Conservation (phyloP, 1,284 basidiomycete genomes). For the Phenoliferia sp. region DNA sequence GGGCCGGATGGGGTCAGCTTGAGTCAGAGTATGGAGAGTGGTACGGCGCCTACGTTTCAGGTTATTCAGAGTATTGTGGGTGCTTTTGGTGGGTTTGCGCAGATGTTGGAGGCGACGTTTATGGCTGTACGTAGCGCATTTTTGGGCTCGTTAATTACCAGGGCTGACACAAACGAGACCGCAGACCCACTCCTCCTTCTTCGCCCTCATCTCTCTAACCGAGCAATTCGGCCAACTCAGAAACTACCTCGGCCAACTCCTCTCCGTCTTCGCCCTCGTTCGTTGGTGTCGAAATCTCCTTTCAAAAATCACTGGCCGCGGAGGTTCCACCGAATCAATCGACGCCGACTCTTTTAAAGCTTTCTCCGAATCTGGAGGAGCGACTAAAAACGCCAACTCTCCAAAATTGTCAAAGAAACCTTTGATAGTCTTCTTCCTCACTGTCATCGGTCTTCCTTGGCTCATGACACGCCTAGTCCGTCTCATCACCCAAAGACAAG, state of each 20-base stretch:
- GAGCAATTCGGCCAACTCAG: constrained; percentile 82
- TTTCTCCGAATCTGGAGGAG: constrained; percentile 26
- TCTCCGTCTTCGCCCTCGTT: constrained; percentile 83
- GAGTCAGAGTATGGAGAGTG: constrained; percentile 42
- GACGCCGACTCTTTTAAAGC: constrained; percentile 31
- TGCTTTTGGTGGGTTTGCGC: constrained; percentile 91
- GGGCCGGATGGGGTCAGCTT: constrained; percentile 75
- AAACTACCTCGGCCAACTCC: constrained; percentile 86
- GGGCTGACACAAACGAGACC: not conserved
- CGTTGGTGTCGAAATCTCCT: constrained; percentile 65
- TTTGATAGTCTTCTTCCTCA: constrained; percentile 87
- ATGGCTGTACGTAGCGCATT: constrained; percentile 57
- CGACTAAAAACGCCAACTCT: not conserved
- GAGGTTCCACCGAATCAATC: constrained; percentile 7
- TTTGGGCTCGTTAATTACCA: constrained; percentile 7
- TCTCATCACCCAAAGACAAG: constrained; percentile 62
- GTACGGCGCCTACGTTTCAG: constrained; percentile 55
- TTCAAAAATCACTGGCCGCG: constrained; percentile 31
- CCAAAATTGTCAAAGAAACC: constrained; percentile 66
- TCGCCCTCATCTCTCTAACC: constrained; percentile 85
- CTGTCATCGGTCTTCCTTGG: constrained; percentile 90
- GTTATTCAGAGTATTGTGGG: constrained; percentile 92
- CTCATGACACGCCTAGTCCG: constrained; percentile 87
- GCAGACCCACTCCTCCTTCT: constrained; percentile 65
- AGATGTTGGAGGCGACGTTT: constrained; percentile 97